A percentile compares a stretch with the other conserved stretches of the same genome.
phyloP scores from a whole-genome alignment of 176 grass and related monocot genomes.

The Carex scoparia region DNA sequence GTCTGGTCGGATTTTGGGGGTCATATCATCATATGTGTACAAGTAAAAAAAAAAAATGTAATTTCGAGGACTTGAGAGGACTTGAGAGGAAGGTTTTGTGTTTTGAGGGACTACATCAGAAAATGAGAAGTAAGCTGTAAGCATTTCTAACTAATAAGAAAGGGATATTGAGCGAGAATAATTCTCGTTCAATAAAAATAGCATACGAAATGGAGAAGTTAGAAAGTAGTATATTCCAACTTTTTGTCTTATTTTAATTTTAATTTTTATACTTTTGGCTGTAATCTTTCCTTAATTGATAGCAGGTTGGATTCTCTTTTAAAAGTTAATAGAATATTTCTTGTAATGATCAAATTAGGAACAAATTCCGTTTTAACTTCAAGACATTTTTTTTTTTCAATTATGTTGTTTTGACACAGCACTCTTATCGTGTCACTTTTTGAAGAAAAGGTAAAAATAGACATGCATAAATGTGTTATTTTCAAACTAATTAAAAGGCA shows the following conservation, averaged over 20 bases:
- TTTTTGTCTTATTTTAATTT: neutral
- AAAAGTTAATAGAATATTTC: neutral
- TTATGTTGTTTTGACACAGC: neutral
- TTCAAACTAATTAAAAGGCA: neutral
- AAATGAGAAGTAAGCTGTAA: neutral
- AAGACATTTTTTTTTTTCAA: neutral
- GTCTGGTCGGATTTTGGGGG: neutral
- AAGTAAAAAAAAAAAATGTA: neutral
- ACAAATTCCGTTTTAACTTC: neutral
- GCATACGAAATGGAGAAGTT: neutral
- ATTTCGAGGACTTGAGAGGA: neutral
- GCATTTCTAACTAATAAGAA: neutral
- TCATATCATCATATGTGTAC: neutral
- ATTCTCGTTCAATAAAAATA: neutral
- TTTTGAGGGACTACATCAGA: neutral
- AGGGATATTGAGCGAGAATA: neutral
- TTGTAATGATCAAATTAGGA: neutral
- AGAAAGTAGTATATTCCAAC: neutral
- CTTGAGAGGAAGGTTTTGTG: neutral
- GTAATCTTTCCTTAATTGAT: conserved; percentile 1
- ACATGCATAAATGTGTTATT: neutral
- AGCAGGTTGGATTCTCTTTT: neutral
- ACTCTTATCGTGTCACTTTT: neutral
- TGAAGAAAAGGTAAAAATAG: neutral
- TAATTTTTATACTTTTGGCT: neutral